Base-by-base conservation (phyloP, 208 protist species). In the Leishmania lainsoni region DNA sequence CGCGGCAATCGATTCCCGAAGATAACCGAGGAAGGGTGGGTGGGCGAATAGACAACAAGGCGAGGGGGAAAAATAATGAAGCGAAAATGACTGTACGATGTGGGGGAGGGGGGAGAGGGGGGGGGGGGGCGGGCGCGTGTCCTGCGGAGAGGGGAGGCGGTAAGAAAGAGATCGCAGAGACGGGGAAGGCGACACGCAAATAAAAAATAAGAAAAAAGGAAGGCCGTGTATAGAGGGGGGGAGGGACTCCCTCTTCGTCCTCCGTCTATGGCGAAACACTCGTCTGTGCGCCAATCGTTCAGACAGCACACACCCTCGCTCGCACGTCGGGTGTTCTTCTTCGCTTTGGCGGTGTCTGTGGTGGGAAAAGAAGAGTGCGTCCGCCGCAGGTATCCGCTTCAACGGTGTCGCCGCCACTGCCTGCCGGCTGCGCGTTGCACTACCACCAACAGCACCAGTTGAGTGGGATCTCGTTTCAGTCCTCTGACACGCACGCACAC, bases 51-150 rank as follows among this genome's bases (percentile, higher is more conserved):
- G 42, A 22, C 48, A 20, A 72, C 16, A 26, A 49, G 8, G 68
- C 6, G n/a, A 71, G 51, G 10, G 14, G 42, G 14, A 78, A 17
- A 77, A 76, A 77, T 59, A 78, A 45, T 77, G 71, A 61, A n/a
- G 51, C n/a, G 59, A 81, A 81, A 78, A 71, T 56, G 75, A 79
- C 56, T 79, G 65, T 73, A 61, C 70, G 71, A 65, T 77, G 35
- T 66, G 56, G 77, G 10, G 76, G 26, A 56, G 54, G 17, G 79
- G 65, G 48, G 63, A 79, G 75, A 56, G 54, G 17, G 79, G 65
- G 48, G 63, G 75, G 75, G 68, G 59, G n/a, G 76, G 48, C 61
- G 3, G 5, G 68, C 63, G 42, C 75, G 45, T 42, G 39, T 68
- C 9, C 39, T 14, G 9, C 39, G 29, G 61, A 3, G 29, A 5